A percentile compares a stretch with the other conserved stretches of the same genome.
These are phyloP conservation scores for Linnemannia schmuckeri DNA, from an alignment of 192 early-diverging fungal species.

Conservation along the genomic window DNA sequence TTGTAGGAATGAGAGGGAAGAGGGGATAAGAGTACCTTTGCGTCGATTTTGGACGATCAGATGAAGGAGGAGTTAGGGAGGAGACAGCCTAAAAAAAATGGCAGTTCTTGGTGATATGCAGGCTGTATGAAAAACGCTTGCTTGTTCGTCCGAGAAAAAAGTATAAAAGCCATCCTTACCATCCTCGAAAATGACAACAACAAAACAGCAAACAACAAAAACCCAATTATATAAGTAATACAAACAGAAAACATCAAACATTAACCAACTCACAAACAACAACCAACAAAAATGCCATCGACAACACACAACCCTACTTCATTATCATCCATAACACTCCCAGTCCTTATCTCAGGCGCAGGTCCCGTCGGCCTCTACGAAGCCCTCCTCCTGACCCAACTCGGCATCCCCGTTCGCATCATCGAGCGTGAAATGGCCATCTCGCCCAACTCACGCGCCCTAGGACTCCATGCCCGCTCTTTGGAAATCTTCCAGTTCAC, in stretches of 20 bases:
- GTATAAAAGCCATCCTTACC: neutral
- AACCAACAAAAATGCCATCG: neutral
- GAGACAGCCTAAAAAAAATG: neutral
- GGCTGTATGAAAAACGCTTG: neutral
- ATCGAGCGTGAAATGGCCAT: slow-evolving; percentile 13
- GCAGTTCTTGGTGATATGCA: neutral
- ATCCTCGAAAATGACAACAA: neutral
- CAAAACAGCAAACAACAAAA: neutral
- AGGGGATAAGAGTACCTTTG: too few species aligned
- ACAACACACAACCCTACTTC: neutral
- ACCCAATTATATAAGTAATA: neutral
- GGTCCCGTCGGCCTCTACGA: slow-evolving; percentile 27
- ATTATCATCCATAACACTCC: neutral
- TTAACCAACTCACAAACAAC: neutral
- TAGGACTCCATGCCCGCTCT: slow-evolving; percentile 14
- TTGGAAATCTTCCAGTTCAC: slow-evolving; percentile 17
- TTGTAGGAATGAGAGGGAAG: too few species aligned
- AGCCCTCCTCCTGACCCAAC: slow-evolving; percentile 21
- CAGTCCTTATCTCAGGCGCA: slow-evolving; percentile 32
- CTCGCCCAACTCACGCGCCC: slow-evolving; percentile 1
- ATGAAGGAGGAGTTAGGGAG: too few species aligned
- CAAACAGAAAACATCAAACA: neutral
- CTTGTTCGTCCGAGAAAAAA: neutral
- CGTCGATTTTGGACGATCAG: too few species aligned
- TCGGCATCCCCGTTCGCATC: slow-evolving; percentile 7